phyloP scores from a whole-genome alignment of 495 filamentous ascomycete genomes.

The Talaromyces borbonicus region DNA sequence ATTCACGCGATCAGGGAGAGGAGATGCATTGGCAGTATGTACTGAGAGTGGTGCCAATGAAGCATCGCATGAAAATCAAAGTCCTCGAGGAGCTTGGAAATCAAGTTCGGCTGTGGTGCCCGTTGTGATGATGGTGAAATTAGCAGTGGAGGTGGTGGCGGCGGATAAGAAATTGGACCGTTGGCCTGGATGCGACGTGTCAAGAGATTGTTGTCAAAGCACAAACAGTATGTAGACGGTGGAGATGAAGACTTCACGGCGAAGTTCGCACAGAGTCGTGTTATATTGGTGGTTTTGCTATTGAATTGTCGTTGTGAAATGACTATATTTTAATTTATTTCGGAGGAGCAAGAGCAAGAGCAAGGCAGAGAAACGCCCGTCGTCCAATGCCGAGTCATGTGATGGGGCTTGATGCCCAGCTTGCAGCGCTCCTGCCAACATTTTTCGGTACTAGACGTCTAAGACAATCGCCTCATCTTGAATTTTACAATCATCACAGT shows the following conservation, averaged over 20 bases:
- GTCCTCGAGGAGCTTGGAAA: neutral
- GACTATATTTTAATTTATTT: too few species aligned
- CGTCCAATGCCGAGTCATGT: neutral
- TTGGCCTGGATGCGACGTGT: conserved; percentile 3
- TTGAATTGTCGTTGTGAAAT: too few species aligned
- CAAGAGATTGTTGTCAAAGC: conserved; percentile 29
- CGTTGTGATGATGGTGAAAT: conserved; percentile 1
- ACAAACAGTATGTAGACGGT: too few species aligned
- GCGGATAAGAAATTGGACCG: neutral
- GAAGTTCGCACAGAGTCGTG: neutral
- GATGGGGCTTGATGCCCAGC: neutral
- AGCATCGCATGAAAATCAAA: too few species aligned
- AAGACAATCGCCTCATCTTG: too few species aligned
- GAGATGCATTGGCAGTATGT: too few species aligned
- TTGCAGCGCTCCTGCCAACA: neutral
- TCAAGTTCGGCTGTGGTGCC: neutral
- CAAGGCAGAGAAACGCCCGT: neutral
- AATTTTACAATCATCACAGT: too few species aligned
- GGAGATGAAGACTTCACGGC: too few species aligned
- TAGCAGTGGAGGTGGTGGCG: conserved; percentile 4
- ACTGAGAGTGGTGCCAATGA: too few species aligned
- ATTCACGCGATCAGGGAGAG: too few species aligned
- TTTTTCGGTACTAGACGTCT: neutral
- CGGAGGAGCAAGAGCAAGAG: too few species aligned
- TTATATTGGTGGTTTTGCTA: too few species aligned